These are phyloP conservation scores for Talaromyces funiculosus DNA, from an alignment of 2,329 filamentous ascomycete species.

Conservation along the genomic window DNA sequence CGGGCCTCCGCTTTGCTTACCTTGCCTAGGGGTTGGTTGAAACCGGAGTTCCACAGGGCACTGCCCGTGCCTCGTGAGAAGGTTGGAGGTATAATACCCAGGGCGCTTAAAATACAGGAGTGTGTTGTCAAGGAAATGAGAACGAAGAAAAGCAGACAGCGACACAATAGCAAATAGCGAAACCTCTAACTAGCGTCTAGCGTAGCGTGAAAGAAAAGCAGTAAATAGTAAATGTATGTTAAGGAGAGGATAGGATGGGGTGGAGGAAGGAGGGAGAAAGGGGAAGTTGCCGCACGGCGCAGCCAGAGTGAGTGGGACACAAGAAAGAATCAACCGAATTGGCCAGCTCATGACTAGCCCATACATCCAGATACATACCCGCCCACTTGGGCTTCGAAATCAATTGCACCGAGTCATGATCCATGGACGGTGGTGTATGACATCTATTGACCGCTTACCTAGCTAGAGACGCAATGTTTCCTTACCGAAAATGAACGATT, in stretches of 20 bases:
- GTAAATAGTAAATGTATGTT: background rate
- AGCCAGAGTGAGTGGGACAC: background rate
- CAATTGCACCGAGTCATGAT: background rate
- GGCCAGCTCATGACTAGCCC: background rate
- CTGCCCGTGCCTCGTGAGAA: conserved; percentile 5
- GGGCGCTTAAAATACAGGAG: conserved; percentile 8
- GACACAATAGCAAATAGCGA: background rate
- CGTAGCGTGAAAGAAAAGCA: background rate
- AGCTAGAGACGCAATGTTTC: background rate
- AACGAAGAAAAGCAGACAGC: background rate
- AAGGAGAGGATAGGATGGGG: conserved; percentile 1
- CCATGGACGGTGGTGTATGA: background rate
- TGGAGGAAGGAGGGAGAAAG: conserved; percentile 15
- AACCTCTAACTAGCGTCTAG: background rate
- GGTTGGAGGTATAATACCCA: conserved; percentile 16
- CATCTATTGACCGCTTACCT: background rate
- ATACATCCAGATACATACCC: background rate
- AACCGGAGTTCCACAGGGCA: conserved; percentile 12
- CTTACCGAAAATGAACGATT: background rate
- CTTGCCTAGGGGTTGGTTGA: conserved; percentile 10
- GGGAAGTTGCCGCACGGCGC: conserved; percentile 4
- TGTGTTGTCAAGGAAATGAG: background rate
- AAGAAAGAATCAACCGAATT: conserved; percentile 1
- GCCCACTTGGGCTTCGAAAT: background rate
- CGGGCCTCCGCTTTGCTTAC: background rate